Evolutionary conservation across 2,329 filamentous ascomycete species (phyloP).

Genomic region (Onygenales sp.): DNA sequence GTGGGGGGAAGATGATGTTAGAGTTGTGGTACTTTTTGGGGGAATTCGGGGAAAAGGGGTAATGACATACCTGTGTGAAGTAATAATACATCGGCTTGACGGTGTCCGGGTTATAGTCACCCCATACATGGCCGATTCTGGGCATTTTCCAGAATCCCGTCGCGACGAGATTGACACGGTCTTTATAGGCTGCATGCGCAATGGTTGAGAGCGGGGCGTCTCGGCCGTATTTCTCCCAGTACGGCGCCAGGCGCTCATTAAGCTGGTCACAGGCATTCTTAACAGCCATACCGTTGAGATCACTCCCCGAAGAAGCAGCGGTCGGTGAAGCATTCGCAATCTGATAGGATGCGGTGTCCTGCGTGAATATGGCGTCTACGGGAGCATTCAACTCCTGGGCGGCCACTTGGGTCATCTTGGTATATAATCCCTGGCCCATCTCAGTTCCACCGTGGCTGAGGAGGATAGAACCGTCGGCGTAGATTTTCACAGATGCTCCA

Average conservation of each 20-base stretch:
- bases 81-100: constrained; percentile 16
- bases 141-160: constrained; percentile 16
- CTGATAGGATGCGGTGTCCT: constrained; percentile 15
- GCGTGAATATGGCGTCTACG: constrained; percentile 13
- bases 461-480: constrained; percentile 16
- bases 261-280: constrained; percentile 14
- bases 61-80: constrained; percentile 14
- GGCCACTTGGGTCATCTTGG: constrained; percentile 18
- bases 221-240: constrained; percentile 9
- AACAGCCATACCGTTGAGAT: constrained; percentile 18
- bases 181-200: constrained; percentile 13
- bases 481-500: constrained; percentile 13
- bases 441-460: constrained; percentile 18
- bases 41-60: neutral
- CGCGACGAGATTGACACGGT: constrained; percentile 15
- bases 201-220: constrained; percentile 10
- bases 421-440: constrained; percentile 19
- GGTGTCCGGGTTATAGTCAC: constrained; percentile 13
- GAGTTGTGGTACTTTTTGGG: neutral
- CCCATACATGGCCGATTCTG: constrained; percentile 13
- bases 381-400: constrained; percentile 15
- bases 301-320: constrained; percentile 17
- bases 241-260: constrained; percentile 9
- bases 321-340: constrained; percentile 18
- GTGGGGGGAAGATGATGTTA: neutral